Base-by-base conservation (phyloP, 2,329 filamentous ascomycete species). In the Alternaria dauci region DNA sequence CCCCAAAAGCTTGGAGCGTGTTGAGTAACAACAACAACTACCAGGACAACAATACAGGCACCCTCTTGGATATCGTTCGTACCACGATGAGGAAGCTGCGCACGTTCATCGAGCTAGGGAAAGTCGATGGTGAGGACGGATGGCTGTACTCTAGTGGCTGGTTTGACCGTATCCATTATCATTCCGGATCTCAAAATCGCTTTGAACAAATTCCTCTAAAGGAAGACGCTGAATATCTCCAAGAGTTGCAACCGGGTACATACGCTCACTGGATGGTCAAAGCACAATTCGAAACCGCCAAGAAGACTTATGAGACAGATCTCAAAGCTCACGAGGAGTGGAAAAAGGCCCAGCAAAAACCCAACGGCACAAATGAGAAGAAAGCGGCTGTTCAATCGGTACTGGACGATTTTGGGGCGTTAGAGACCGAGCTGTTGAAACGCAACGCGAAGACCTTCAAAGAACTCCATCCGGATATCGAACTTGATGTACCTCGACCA, bases 381-480 rank as follows among this genome's bases (percentile, higher is more conserved):
- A 79, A 81, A 51, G 79, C 80, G 6, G 86, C 85, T 0, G 83
- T 92, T 18, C 64, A 81, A 9, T 77, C 82, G 8, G 71, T 86
- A 14, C 78, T 89, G 14, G 63, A 72, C 0, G 81, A 85, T 1
- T 85, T 89, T 38, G 80, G 88, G 65, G 71, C 79, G 20, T 76
- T 92, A 1, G 86, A 91, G 68, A 70, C 79, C 2, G 68, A 75
- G 2, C 78, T 94, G 20, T 42, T 89, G 2, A 75, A 78, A 4
- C 86, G 83, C 58, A 88, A 86, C 0, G 91, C 85, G 2, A 93
- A 92, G 76, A 85, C 85, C 0, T 93, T 91, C 71, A 71, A 77
- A 12, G 86, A 93, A 47, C 78, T 92, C 7, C 77, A 90, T 73
- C 89, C 90, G 0, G 67, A 74, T 32, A 28, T 36, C 14, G 32